phyloP scores from a whole-genome alignment of 768 basidiomycete species.

The Amanita subjunquillea region DNA sequence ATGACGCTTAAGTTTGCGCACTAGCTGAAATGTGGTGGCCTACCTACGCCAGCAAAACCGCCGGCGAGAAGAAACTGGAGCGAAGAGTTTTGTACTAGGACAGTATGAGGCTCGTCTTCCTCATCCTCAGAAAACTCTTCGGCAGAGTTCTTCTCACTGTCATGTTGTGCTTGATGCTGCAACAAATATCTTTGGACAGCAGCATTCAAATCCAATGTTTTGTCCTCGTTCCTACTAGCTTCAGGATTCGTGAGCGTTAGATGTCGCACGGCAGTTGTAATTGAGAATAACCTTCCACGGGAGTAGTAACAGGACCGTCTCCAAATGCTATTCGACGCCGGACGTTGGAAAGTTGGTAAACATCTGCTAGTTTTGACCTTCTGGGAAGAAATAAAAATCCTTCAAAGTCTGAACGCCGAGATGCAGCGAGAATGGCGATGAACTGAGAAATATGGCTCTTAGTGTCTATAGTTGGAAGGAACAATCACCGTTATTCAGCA shows the following conservation, averaged over 20 bases:
- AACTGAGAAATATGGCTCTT: conserved; percentile 68
- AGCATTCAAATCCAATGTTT: conserved; percentile 2
- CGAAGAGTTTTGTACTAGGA: conserved; percentile 62
- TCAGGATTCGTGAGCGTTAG: conserved; percentile 6
- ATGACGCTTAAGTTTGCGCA: not conserved
- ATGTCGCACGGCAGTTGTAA: not conserved
- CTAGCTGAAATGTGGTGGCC: conserved; percentile 35
- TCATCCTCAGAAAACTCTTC: conserved; percentile 45
- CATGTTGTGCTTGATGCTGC: conserved; percentile 20
- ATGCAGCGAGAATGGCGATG: conserved; percentile 67
- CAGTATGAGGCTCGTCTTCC: conserved; percentile 48
- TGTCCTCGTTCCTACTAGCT: conserved; percentile 71
- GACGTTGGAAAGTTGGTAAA: conserved; percentile 75
- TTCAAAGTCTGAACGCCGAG: conserved; percentile 51
- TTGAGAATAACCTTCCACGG: conserved; percentile 59
- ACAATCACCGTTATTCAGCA: not conserved
- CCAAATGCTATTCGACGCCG: conserved; percentile 58
- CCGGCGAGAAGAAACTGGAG: conserved; percentile 89
- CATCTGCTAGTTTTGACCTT: conserved; percentile 71
- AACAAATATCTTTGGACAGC: conserved; percentile 9
- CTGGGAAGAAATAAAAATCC: conserved; percentile 83
- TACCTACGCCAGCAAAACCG: conserved; percentile 89
- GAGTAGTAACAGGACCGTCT: conserved; percentile 62
- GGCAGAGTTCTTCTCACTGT: conserved; percentile 27
- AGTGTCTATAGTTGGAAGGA: conserved; percentile 44